A percentile compares a stretch with the other conserved stretches of the same genome.
These are phyloP conservation scores for Nigrograna mackinnonii DNA, from an alignment of 2,329 filamentous ascomycete genomes.

Conservation along the genomic window DNA sequence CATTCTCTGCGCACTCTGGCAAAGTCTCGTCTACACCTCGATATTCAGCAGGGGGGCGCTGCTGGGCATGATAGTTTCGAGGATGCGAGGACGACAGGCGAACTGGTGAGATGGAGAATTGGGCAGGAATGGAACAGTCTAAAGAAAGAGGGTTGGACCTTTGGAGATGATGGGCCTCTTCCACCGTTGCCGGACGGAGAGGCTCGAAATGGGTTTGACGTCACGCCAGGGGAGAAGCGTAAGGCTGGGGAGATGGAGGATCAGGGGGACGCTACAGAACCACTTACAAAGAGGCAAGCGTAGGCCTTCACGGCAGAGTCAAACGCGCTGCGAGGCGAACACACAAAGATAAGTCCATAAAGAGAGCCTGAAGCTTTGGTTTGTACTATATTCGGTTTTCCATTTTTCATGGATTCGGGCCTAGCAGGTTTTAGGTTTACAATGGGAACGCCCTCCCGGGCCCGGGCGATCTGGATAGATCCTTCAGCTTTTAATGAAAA, in stretches of 20 bases:
- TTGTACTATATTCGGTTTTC: too few species aligned
- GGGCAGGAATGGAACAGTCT: slow-evolving; percentile 70
- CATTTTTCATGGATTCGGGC: too few species aligned
- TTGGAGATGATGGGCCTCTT: slow-evolving; percentile 30
- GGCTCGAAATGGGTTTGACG: slow-evolving; percentile 10
- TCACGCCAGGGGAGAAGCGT: slow-evolving; percentile 22
- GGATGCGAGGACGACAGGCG: slow-evolving; percentile 86
- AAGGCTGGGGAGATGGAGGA: slow-evolving; percentile 21
- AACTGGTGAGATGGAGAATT: slow-evolving; percentile 76
- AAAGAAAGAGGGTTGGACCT: slow-evolving; percentile 68
- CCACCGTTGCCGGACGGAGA: slow-evolving; percentile 27
- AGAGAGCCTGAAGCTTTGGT: too few species aligned
- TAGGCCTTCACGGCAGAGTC: too few species aligned
- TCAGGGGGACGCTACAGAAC: slow-evolving; percentile 10
- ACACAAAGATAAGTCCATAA: too few species aligned
- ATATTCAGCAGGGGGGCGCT: slow-evolving; percentile 75
- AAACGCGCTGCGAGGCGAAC: too few species aligned
- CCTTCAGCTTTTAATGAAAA: too few species aligned
- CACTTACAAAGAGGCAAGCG: too few species aligned
- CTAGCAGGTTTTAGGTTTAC: too few species aligned
- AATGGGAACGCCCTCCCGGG: too few species aligned
- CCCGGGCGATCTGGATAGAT: too few species aligned
- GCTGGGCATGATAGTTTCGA: slow-evolving; percentile 89
- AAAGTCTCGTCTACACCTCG: slow-evolving; percentile 68
- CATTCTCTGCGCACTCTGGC: slow-evolving; percentile 77